phyloP scores from a whole-genome alignment of 2,329 filamentous ascomycete species.

The Chrysoporthe deuterocubensis region DNA sequence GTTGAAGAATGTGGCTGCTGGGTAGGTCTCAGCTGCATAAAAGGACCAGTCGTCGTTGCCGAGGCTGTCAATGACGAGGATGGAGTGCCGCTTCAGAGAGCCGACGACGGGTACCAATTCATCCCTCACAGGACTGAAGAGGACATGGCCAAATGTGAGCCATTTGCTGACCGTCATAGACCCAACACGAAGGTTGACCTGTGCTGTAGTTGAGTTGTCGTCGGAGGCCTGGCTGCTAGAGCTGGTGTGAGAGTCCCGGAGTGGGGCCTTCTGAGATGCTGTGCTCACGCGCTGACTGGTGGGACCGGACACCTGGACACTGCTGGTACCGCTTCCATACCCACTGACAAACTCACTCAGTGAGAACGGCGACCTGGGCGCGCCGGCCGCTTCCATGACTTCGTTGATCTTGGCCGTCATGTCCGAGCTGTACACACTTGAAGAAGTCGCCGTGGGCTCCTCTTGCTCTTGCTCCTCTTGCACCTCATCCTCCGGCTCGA shows the following conservation, averaged over 20 bases:
- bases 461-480: constrained; percentile 27
- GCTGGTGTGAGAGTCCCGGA: constrained; percentile 49
- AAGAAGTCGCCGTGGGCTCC: constrained; percentile 43
- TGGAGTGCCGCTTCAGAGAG: constrained; percentile 60
- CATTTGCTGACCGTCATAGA: constrained; percentile 87
- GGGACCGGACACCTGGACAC: constrained; percentile 29
- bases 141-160: constrained; percentile 81
- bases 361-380: constrained; percentile 50
- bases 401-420: constrained; percentile 57
- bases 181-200: constrained; percentile 77
- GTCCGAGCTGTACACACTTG: constrained; percentile 59
- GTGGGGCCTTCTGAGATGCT: constrained; percentile 35
- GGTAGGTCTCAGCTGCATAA: constrained; percentile 81
- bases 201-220: constrained; percentile 66
- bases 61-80: constrained; percentile 80
- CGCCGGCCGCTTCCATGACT: constrained; percentile 45
- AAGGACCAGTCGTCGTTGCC: constrained; percentile 91
- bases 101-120: constrained; percentile 62
- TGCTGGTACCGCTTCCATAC: constrained; percentile 44
- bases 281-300: constrained; percentile 27
- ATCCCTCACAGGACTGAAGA: constrained; percentile 80
- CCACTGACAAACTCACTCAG: constrained; percentile 48
- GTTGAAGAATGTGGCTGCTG: constrained; percentile 76
- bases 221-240: constrained; percentile 53
- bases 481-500: constrained; percentile 37